phyloP scores from a whole-genome alignment of 192 early-diverging fungal genomes.

The Kappamyces sp. region DNA sequence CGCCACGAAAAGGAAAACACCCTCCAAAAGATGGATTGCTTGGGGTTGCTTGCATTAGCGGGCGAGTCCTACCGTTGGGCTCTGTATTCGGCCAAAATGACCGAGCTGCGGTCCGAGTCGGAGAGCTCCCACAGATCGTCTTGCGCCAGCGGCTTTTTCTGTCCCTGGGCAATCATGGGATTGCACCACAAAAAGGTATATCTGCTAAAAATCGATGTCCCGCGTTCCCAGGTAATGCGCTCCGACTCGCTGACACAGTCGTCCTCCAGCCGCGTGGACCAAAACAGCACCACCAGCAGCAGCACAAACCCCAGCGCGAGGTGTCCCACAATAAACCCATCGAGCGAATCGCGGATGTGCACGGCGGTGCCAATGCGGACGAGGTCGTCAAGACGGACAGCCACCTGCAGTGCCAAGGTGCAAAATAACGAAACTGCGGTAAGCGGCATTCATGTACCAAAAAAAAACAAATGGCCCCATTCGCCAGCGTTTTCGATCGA shows the following conservation, averaged over 20 bases:
- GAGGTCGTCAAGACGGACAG: no score
- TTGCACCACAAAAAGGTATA: constrained; percentile 51
- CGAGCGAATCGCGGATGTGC: no score
- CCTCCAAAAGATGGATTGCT: constrained; percentile 1
- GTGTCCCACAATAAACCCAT: no score
- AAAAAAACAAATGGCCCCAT: no score
- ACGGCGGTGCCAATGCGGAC: no score
- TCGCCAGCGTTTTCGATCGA: no score
- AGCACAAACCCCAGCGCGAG: neutral
- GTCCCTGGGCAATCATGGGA: constrained; percentile 49
- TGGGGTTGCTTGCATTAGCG: constrained; percentile 8
- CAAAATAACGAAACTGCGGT: no score
- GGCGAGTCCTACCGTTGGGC: constrained; percentile 13
- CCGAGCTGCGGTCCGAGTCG: constrained; percentile 20
- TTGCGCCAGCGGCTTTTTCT: constrained; percentile 45
- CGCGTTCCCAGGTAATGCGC: no score
- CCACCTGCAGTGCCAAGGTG: no score
- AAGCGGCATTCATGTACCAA: no score
- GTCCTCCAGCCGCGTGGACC: constrained; percentile 1
- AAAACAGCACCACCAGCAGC: constrained; percentile 1
- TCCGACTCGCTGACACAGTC: neutral
- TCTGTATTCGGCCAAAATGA: constrained; percentile 24
- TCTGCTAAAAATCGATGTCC: no score
- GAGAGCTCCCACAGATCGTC: constrained; percentile 54
- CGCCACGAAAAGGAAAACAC: constrained; percentile 5